Evolutionary conservation across 768 basidiomycete species (phyloP).

Genomic region (Clavaria fumosa): DNA sequence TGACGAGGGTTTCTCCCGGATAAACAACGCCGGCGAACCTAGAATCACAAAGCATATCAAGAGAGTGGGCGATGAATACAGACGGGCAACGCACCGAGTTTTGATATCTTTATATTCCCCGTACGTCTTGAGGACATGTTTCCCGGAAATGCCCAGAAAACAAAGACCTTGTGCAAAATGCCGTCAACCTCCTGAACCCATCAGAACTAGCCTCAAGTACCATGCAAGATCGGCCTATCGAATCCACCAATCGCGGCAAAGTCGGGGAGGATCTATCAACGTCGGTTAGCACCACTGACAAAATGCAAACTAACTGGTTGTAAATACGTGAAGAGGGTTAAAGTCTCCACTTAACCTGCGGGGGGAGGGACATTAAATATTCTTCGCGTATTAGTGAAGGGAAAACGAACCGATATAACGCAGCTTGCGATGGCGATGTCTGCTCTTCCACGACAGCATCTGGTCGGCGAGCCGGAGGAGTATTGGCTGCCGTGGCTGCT

Average conservation of each 20-base stretch:
- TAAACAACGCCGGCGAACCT: constrained; percentile 86
- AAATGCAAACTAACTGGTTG: no score
- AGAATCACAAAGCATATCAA: not conserved
- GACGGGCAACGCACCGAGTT: constrained; percentile 46
- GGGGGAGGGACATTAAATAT: not conserved
- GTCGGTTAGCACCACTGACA: not conserved
- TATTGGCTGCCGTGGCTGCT: constrained; percentile 68
- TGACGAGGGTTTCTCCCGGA: constrained; percentile 90
- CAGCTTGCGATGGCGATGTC: constrained; percentile 71
- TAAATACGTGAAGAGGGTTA: constrained; percentile 76
- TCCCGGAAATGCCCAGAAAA: constrained; percentile 83
- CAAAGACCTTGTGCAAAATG: constrained; percentile 85
- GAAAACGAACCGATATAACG: constrained; percentile 62
- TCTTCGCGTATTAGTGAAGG: no score
- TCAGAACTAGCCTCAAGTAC: constrained; percentile 1
- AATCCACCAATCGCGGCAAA: constrained; percentile 51
- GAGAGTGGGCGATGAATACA: not conserved
- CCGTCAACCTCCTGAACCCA: constrained; percentile 35
- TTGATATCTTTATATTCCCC: constrained; percentile 89
- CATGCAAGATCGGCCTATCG: constrained; percentile 10
- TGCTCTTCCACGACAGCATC: constrained; percentile 84
- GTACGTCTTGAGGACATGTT: constrained; percentile 79
- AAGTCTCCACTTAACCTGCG: constrained; percentile 67
- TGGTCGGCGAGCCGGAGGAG: constrained; percentile 66
- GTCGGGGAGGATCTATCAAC: constrained; percentile 64